Evolutionary conservation across 2,329 filamentous ascomycete species (phyloP).

Genomic region (Aspergillus fijiensis): DNA sequence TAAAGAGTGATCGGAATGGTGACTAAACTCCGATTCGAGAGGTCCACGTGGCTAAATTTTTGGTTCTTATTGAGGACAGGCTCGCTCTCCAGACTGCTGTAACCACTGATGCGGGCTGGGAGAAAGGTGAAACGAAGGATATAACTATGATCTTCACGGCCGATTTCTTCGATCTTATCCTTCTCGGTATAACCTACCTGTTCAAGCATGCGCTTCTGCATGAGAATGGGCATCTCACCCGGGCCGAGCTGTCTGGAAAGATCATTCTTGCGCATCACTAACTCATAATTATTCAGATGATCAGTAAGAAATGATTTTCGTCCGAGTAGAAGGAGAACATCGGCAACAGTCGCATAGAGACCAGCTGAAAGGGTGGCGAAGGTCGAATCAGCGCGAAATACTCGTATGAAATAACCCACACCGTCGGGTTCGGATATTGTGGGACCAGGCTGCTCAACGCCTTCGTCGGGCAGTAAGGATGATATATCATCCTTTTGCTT

Average conservation of each 20-base stretch:
- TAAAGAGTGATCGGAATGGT: constrained; percentile 95
- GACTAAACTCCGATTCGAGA: constrained; percentile 84
- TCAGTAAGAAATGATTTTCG: constrained; percentile 94
- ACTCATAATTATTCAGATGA: constrained; percentile 89
- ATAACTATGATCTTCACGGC: constrained; percentile 95
- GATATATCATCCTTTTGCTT: constrained; percentile 50
- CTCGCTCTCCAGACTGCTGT: constrained; percentile 70
- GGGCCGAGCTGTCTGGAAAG: constrained; percentile 76
- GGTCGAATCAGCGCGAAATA: constrained; percentile 90
- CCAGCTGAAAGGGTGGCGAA: constrained; percentile 88
- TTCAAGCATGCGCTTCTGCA: constrained; percentile 87
- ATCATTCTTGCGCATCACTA: constrained; percentile 91
- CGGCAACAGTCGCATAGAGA: constrained; percentile 78
- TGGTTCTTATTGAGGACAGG: constrained; percentile 77
- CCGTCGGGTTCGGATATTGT: constrained; percentile 71
- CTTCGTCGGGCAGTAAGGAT: constrained; percentile 44
- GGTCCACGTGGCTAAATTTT: constrained; percentile 91
- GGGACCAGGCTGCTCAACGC: constrained; percentile 65
- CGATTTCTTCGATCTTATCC: constrained; percentile 88
- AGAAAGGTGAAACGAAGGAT: constrained; percentile 94
- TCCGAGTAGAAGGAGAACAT: constrained; percentile 84
- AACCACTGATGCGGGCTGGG: constrained; percentile 80
- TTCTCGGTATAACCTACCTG: constrained; percentile 86
- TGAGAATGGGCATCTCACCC: constrained; percentile 77
- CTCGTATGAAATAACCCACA: constrained; percentile 83